phyloP scores from a whole-genome alignment of 2,329 filamentous ascomycete species.

The Parastagonospora nodorum region DNA sequence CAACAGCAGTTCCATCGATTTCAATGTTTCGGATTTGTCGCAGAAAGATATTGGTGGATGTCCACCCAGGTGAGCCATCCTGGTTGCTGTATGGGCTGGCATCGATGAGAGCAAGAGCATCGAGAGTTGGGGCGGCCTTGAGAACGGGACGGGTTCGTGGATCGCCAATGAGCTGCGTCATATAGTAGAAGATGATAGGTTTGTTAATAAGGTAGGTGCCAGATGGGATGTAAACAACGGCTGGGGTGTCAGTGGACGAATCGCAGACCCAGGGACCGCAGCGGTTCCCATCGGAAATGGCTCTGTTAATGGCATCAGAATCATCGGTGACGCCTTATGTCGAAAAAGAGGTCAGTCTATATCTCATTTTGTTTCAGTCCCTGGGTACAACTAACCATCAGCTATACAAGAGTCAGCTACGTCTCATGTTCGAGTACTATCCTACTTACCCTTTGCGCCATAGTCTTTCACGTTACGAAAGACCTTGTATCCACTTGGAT shows the following conservation, averaged over 20 bases:
- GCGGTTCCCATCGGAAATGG: conserved; percentile 51
- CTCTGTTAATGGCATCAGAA: conserved; percentile 60
- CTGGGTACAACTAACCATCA: conserved; percentile 25
- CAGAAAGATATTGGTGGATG: conserved; percentile 66
- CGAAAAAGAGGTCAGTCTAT: neutral
- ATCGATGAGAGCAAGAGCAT: conserved; percentile 63
- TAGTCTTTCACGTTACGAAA: conserved; percentile 54
- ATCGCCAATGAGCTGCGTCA: conserved; percentile 67
- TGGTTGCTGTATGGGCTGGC: conserved; percentile 56
- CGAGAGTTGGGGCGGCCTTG: conserved; percentile 59
- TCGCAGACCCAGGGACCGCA: conserved; percentile 51
- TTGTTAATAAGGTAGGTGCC: conserved; percentile 60
- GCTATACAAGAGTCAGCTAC: conserved; percentile 28
- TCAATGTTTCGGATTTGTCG: conserved; percentile 69
- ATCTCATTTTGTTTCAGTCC: neutral
- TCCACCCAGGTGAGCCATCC: conserved; percentile 49
- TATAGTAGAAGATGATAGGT: conserved; percentile 67
- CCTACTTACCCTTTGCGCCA: conserved; percentile 47
- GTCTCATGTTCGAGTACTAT: neutral
- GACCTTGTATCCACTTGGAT: conserved; percentile 48
- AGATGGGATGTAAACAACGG: conserved; percentile 62
- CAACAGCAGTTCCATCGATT: conserved; percentile 60
- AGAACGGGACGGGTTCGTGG: conserved; percentile 61
- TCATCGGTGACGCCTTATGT: conserved; percentile 45
- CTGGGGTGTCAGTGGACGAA: conserved; percentile 58